A percentile compares a stretch with the other conserved stretches of the same genome.
phyloP scores from a whole-genome alignment of 805 yeast species.

The Zygosaccharomyces pseudorouxii region DNA sequence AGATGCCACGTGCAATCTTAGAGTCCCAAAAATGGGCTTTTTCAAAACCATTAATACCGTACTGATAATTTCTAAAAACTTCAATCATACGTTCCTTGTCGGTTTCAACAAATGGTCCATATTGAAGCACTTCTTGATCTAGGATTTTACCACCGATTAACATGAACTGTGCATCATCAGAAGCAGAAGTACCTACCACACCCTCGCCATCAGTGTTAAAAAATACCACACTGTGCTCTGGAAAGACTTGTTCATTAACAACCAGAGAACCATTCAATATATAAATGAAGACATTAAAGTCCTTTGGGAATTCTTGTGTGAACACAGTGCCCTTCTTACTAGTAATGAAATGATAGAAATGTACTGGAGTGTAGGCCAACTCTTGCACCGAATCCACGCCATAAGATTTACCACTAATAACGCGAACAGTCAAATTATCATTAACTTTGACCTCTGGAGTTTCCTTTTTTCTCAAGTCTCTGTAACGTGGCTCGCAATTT shows the following conservation, averaged over 20 bases:
- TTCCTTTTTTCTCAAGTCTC: constrained; percentile 66
- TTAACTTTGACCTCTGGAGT: constrained; percentile 65
- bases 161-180: constrained; percentile 54
- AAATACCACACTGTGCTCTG: constrained; percentile 51
- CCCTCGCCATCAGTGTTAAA: constrained; percentile 66
- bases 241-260: constrained; percentile 41
- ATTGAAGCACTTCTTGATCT: constrained; percentile 73
- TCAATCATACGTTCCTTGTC: constrained; percentile 58
- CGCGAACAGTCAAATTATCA: constrained; percentile 56
- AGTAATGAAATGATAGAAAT: constrained; percentile 62
- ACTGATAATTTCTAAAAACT: constrained; percentile 70
- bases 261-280: constrained; percentile 55
- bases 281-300: constrained; percentile 68
- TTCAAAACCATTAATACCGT: constrained; percentile 65
- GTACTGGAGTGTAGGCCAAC: constrained; percentile 77
- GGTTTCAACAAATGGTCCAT: constrained; percentile 88
- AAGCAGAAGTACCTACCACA: constrained; percentile 50
- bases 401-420: constrained; percentile 71
- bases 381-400: constrained; percentile 72
- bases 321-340: constrained; percentile 59
- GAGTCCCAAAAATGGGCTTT: constrained; percentile 56
- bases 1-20: constrained; percentile 37
- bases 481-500: constrained; percentile 64
- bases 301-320: constrained; percentile 52
- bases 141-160: constrained; percentile 72